These are phyloP conservation scores for Sequoiadendron giganteum DNA, from an alignment of 75 land plant genomes.

Conservation along the genomic window DNA sequence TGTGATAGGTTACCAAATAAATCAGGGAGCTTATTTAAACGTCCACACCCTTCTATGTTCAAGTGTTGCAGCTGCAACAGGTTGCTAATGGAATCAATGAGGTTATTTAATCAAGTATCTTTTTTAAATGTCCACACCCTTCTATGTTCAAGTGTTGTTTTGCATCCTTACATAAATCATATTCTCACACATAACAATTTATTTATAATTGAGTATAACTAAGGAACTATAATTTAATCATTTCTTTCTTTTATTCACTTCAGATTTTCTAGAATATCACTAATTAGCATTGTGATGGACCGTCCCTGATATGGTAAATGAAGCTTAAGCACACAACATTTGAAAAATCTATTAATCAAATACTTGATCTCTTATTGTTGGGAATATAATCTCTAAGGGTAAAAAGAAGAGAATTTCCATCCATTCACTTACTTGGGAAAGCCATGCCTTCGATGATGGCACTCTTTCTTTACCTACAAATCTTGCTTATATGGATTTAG, in stretches of 20 bases:
- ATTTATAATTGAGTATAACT: not conserved
- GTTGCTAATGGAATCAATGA: no score
- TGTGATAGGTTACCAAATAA: no score
- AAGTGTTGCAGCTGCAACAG: no score
- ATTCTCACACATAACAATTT: no score
- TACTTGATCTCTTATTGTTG: not conserved
- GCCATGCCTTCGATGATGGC: not conserved
- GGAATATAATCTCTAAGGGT: not conserved
- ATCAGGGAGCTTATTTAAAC: no score
- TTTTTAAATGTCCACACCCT: no score
- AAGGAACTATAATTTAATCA: not conserved
- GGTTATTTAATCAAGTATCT: no score
- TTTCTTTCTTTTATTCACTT: not conserved
- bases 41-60: no score
- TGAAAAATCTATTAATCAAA: not conserved
- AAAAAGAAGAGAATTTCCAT: not conserved
- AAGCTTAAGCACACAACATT: not conserved
- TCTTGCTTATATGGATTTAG: not conserved
- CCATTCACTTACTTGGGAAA: not conserved
- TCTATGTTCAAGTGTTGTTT: no score
- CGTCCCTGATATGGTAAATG: not conserved
- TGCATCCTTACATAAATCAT: no score
- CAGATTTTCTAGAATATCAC: not conserved
- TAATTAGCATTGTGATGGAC: not conserved
- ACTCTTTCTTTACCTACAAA: not conserved